phyloP scores from a whole-genome alignment of 1,284 basidiomycete genomes.

The Peniophora sp. region DNA sequence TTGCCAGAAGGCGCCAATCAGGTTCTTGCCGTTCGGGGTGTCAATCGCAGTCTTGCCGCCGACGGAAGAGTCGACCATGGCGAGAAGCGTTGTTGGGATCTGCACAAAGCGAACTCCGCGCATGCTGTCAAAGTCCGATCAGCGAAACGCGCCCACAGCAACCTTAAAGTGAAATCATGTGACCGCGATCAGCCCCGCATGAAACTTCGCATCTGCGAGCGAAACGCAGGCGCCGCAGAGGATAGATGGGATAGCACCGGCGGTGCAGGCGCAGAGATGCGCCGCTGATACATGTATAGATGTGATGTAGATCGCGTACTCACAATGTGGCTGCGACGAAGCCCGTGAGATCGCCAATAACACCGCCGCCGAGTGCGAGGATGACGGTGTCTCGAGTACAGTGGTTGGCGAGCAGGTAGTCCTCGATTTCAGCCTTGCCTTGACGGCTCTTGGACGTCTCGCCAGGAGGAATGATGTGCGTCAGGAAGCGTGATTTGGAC shows the following conservation, averaged over 20 bases:
- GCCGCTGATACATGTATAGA: too few species aligned
- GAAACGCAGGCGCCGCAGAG: too few species aligned
- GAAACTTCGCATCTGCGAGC: too few species aligned
- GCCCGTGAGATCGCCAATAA: conserved; percentile 93
- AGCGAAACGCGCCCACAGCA: conserved; percentile 1
- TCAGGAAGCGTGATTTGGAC: conserved; percentile 63
- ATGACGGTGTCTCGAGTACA: conserved; percentile 94
- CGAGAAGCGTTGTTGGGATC: conserved; percentile 92
- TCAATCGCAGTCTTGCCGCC: conserved; percentile 99
- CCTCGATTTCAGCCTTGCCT: conserved; percentile 91
- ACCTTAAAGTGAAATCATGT: neutral
- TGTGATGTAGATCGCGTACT: conserved; percentile 24
- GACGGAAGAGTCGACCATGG: conserved; percentile 98
- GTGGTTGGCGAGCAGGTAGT: conserved; percentile 83
- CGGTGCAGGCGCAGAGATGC: neutral
- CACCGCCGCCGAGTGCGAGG: conserved; percentile 91
- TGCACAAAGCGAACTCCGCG: conserved; percentile 89
- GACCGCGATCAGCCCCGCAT: too few species aligned
- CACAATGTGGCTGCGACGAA: conserved; percentile 98
- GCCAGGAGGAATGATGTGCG: conserved; percentile 80
- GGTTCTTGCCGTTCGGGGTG: conserved; percentile 94
- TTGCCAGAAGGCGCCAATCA: conserved; percentile 98
- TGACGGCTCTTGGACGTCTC: conserved; percentile 89
- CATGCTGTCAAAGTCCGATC: conserved; percentile 44
- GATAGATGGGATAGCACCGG: too few species aligned